These are phyloP conservation scores for Leccinum subrobustum DNA, from an alignment of 1,284 basidiomycete species.

Conservation along the genomic window DNA sequence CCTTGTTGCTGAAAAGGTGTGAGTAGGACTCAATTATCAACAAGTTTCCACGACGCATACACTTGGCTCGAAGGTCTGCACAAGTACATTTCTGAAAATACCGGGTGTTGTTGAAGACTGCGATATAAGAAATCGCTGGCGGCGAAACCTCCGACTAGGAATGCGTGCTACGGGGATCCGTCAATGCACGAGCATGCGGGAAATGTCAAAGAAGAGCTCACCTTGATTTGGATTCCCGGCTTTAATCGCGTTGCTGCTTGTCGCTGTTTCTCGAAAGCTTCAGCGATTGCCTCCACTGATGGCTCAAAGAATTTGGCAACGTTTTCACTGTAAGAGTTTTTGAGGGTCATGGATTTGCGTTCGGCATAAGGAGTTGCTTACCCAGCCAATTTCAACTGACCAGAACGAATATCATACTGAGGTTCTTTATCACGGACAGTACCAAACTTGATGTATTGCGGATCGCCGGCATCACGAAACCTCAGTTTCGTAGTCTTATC, in stretches of 20 bases:
- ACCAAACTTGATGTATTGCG: conserved; percentile 49
- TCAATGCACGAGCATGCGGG: not conserved
- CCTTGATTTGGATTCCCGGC: conserved; percentile 31
- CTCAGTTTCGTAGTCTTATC: conserved; percentile 48
- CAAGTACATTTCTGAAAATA: conserved; percentile 30
- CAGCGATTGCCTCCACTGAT: conserved; percentile 41
- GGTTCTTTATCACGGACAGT: conserved; percentile 42
- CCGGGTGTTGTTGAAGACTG: conserved; percentile 35
- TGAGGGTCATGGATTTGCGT: not conserved
- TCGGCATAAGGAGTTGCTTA: conserved; percentile 8
- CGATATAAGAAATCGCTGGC: conserved; percentile 48
- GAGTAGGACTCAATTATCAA: not conserved
- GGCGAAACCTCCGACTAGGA: conserved; percentile 48
- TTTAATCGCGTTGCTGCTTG: conserved; percentile 13
- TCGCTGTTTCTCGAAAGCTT: conserved; percentile 38
- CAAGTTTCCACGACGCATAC: conserved; percentile 27
- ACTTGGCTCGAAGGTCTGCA: conserved; percentile 38
- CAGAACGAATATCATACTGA: conserved; percentile 41
- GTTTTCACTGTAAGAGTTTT: conserved; percentile 26
- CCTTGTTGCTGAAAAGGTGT: conserved; percentile 44
- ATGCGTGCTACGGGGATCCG: conserved; percentile 2
- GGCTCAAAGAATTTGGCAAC: conserved; percentile 47
- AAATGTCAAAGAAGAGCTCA: conserved; percentile 2
- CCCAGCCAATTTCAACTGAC: conserved; percentile 47
- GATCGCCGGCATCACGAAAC: conserved; percentile 40